Conservation (phyloP, 2,329 filamentous ascomycete genomes). For the Chrysosporium keratinophilum region DNA sequence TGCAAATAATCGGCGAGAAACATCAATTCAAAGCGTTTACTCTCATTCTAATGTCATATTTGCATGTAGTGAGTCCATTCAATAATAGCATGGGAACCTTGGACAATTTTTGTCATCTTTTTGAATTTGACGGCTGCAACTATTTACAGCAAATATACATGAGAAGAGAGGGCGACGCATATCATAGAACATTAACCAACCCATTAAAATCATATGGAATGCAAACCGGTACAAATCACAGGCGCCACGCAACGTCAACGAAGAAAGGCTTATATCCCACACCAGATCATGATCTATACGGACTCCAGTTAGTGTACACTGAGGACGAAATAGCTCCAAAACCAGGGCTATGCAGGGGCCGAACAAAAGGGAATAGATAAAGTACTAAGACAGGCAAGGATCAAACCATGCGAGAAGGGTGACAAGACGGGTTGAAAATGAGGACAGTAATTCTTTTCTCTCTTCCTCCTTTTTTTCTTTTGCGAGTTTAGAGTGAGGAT, state of each 20-base stretch:
- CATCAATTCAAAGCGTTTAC: background rate
- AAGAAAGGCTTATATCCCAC: conserved; percentile 1
- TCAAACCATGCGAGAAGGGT: conserved; percentile 5
- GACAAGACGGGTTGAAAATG: background rate
- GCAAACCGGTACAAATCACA: background rate
- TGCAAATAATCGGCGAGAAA: background rate
- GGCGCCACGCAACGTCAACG: background rate
- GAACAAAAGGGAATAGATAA: conserved; percentile 1
- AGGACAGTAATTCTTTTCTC: background rate
- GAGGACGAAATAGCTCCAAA: conserved; percentile 8
- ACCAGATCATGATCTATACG: conserved; percentile 12
- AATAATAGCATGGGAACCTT: too few species aligned
- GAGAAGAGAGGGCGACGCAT: conserved; percentile 7
- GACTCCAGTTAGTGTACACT: conserved; percentile 17
- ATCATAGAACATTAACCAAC: background rate
- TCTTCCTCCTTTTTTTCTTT: background rate
- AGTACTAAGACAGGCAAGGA: conserved; percentile 10
- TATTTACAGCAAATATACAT: conserved; percentile 4
- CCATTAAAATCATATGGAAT: conserved; percentile 1
- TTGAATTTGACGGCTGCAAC: background rate
- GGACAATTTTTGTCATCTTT: background rate
- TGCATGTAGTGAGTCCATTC: too few species aligned
- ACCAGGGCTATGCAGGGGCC: conserved; percentile 7
- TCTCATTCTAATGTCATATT: background rate
- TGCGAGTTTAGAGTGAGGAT: background rate